phyloP scores from a whole-genome alignment of 2,329 filamentous ascomycete genomes.

The Arthrocladium fulminans region DNA sequence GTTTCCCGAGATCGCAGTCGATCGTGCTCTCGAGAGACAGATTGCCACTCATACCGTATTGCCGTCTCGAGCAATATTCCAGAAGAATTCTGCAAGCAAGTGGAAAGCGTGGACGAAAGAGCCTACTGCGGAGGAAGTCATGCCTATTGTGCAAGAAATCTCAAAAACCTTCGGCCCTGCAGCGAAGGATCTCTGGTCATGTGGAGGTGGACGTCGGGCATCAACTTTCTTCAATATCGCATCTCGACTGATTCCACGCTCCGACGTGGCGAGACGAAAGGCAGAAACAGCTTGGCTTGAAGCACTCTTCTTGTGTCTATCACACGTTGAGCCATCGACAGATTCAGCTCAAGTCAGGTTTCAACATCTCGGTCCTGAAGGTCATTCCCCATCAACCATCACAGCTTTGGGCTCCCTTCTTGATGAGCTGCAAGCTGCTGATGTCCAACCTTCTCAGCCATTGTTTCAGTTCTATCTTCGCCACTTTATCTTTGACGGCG shows the following conservation, averaged over 20 bases:
- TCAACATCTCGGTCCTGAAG: not conserved
- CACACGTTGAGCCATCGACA: conserved; percentile 29
- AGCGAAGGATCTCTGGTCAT: conserved; percentile 27
- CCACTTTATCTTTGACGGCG: not conserved
- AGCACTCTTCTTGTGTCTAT: conserved; percentile 37
- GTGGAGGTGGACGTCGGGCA: conserved; percentile 29
- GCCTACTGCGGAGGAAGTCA: not conserved
- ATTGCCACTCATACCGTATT: conserved; percentile 36
- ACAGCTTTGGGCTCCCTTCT: conserved; percentile 1
- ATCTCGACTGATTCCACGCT: conserved; percentile 34
- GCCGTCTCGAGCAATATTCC: conserved; percentile 31
- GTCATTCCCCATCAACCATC: not conserved
- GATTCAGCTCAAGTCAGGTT: conserved; percentile 1
- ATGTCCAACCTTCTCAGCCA: not conserved
- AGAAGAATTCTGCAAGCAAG: conserved; percentile 23
- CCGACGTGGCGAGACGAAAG: conserved; percentile 35
- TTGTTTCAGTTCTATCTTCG: not conserved
- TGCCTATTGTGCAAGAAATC: not conserved
- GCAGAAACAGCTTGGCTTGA: conserved; percentile 44
- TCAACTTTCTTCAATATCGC: conserved; percentile 29
- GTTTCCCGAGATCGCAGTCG: not conserved
- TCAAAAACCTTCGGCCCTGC: not conserved
- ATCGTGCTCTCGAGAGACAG: conserved; percentile 22
- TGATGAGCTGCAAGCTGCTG: not conserved
- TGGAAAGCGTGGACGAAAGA: conserved; percentile 12